Evolutionary conservation across 495 filamentous ascomycete genomes (phyloP).

Genomic region (Penicillium canariense): DNA sequence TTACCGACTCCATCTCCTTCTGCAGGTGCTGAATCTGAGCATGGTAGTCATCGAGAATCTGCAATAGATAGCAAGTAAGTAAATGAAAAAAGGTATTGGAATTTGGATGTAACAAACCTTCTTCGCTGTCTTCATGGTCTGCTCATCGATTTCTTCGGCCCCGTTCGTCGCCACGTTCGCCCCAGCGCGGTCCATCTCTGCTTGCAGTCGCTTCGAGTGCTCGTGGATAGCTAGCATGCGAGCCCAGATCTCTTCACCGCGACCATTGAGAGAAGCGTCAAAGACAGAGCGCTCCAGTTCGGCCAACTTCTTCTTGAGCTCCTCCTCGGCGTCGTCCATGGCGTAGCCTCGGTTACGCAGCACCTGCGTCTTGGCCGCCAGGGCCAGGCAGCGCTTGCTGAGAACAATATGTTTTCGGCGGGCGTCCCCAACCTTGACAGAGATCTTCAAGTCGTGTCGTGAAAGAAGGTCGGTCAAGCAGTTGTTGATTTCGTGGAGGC

Average conservation of each 20-base stretch:
- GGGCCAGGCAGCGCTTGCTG: constrained; percentile 73
- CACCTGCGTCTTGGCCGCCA: constrained; percentile 90
- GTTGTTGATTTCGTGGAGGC: constrained; percentile 90
- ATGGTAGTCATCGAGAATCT: constrained; percentile 91
- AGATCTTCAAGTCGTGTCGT: constrained; percentile 77
- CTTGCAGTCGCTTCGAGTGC: constrained; percentile 71
- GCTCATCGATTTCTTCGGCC: constrained; percentile 66
- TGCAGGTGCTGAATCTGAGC: constrained; percentile 82
- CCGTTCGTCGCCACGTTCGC: constrained; percentile 44
- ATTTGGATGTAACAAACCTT: constrained; percentile 59
- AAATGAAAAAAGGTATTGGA: neutral
- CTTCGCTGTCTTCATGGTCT: constrained; percentile 73
- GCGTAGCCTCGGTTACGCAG: constrained; percentile 90
- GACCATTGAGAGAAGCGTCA: constrained; percentile 79
- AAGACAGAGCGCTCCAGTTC: constrained; percentile 70
- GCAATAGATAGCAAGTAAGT: constrained; percentile 14
- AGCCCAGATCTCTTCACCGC: constrained; percentile 96
- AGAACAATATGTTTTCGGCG: constrained; percentile 76
- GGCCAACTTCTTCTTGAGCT: constrained; percentile 78
- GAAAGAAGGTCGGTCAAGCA: constrained; percentile 74
- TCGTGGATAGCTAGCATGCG: constrained; percentile 83
- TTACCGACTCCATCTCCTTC: constrained; percentile 73
- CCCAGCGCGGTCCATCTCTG: constrained; percentile 70
- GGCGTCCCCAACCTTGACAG: constrained; percentile 75
- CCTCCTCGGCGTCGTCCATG: constrained; percentile 87